Percentiles rank a stretch among this genome's conserved stretches.
Evolutionary conservation across 495 filamentous ascomycete species (phyloP).

Genomic region (Endocarpon pusillum): DNA sequence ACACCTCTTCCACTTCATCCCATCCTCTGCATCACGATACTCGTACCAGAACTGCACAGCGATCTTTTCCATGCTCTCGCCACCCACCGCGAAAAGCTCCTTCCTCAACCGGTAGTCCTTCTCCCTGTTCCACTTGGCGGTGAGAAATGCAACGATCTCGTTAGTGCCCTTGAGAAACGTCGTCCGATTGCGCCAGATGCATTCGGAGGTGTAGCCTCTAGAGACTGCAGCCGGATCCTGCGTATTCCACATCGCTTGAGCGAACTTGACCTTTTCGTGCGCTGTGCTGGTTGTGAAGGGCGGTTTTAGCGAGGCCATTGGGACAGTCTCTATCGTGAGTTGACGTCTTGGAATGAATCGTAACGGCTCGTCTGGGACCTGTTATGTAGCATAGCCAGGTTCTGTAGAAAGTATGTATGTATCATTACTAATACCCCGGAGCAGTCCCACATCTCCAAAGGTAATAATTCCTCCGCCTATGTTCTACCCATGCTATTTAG

Average conservation of each 20-base stretch:
- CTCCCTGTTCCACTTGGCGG: conserved; percentile 62
- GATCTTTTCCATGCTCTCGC: conserved; percentile 30
- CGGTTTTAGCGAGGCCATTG: conserved; percentile 44
- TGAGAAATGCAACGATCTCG: conserved; percentile 54
- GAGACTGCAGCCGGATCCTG: conserved; percentile 49
- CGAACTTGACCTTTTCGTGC: conserved; percentile 63
- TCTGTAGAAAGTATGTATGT: no score
- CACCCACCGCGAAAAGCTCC: conserved; percentile 57
- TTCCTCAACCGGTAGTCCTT: conserved; percentile 63
- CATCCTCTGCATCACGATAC: conserved; percentile 49
- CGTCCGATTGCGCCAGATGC: conserved; percentile 70
- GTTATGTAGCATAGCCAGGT: no score
- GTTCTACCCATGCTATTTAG: no score
- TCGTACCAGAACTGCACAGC: conserved; percentile 93
- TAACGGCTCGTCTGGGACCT: no score
- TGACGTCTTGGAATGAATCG: no score
- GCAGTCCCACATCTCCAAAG: no score
- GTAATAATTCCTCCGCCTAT: no score
- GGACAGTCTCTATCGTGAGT: no score
- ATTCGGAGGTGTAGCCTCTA: conserved; percentile 55
- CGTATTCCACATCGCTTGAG: conserved; percentile 76
- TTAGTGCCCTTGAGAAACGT: conserved; percentile 53
- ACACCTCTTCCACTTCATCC: conserved; percentile 68
- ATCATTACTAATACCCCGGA: no score
- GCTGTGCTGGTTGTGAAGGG: conserved; percentile 68